Percentiles rank a stretch among this genome's conserved stretches.
Conservation (phyloP, 495 filamentous ascomycete genomes). For the Xylaria scruposa region DNA sequence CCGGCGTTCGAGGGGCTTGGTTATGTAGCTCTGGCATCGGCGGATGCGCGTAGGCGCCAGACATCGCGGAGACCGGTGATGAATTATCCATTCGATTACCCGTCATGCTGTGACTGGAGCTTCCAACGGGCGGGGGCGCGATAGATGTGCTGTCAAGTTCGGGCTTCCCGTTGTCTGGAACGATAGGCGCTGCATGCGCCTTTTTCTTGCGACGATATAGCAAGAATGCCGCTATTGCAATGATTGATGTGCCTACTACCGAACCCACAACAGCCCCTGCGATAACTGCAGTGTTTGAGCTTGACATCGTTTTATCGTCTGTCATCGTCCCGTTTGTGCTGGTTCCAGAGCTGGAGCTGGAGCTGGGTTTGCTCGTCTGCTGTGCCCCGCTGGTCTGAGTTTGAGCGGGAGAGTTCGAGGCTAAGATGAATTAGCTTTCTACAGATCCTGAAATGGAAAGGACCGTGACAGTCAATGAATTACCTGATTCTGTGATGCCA, state of each 20-base stretch:
- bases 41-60: conserved; percentile 34
- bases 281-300: conserved; percentile 40
- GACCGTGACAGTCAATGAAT: conserved; percentile 1
- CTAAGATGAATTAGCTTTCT: conserved; percentile 25
- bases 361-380: conserved; percentile 26
- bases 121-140: conserved; percentile 34
- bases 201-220: conserved; percentile 34
- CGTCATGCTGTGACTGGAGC: conserved; percentile 40
- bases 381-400: conserved; percentile 30
- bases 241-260: conserved; percentile 41
- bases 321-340: conserved; percentile 2
- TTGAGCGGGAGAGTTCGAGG: conserved; percentile 32
- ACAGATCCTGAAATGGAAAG: conserved; percentile 21
- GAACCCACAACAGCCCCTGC: conserved; percentile 48
- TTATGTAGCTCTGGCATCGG: conserved; percentile 42
- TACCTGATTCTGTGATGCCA: conserved; percentile 48
- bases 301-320: conserved; percentile 26
- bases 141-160: conserved; percentile 42
- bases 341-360: conserved; percentile 20
- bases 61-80: conserved; percentile 50
- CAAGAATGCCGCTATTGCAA: conserved; percentile 46
- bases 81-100: conserved; percentile 41
- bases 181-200: conserved; percentile 17
- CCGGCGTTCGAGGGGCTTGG: conserved; percentile 37
- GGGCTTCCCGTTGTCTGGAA: conserved; percentile 38